Evolutionary conservation across 2,329 filamentous ascomycete genomes (phyloP), one percentile per base, ranked within the genome.

Genomic region (Phaeosphaeriaceae sp.): DNA sequence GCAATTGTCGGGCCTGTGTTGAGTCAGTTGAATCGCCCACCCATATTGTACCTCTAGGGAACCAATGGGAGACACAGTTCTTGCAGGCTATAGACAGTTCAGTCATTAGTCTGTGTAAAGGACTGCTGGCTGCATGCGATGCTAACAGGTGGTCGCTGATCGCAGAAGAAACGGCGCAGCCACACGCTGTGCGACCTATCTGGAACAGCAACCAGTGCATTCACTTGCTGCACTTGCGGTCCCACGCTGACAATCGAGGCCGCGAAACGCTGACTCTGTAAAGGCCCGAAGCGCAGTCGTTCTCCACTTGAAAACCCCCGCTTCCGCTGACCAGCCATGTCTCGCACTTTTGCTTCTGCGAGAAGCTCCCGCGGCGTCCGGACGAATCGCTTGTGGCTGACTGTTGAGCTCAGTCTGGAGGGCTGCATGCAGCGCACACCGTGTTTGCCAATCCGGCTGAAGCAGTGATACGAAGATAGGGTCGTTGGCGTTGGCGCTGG

Each of bases 61-160:
- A 50, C 67, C 65, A 65, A 65, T 62, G 56, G 60, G 25, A 20
- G 20, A 25, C 17, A 25, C 24, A n/a, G 1, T 41, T 50, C 41
- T 52, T 53, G 46, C 46, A 60, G 25, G 53, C 58, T 50, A 57
- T 51, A 60, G 62, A 47, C 53, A 40, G 59, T 54, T 54, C 57
- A 48, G 61, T 61, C 65, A 63, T 66, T 48, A 21, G 25, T 49
- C 56, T 54, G 59, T 57, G 57, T 59, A 60, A 11, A 15, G 13
- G 11, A 36, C 31, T 9, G 25, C 31, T 36, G 6, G 31, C 6
- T 13, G 6, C 13, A 3, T 36, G 31, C 31, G 13, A 36, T 36
- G 31, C 31, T 36, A 36, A 13, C 13, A 11, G 31, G 31, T 15
- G 31, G 31, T 13, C 11, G 31, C 31, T 36, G 2, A 19, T 45